Evolutionary conservation across 1,139 yeast genomes (phyloP), one percentile per base, ranked within the genome.

Genomic region (Ashbya aceris): DNA sequence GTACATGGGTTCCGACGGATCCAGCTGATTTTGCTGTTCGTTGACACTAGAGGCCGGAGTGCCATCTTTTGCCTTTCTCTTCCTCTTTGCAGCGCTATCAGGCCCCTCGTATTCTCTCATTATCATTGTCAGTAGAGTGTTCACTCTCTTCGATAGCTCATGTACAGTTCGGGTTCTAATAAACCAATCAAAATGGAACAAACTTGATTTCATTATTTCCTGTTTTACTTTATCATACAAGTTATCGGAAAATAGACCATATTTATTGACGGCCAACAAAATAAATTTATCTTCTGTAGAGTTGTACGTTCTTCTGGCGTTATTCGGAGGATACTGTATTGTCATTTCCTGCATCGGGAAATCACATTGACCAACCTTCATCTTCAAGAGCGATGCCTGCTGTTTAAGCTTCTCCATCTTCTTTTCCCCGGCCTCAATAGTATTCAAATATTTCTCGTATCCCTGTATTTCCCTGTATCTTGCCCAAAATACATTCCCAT

Each of bases 141-240:
- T 79, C 35, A 87, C 77, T 53, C 98, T 74, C 60, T 96, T 74
- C 7, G 86, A 78, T 36, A 91, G 58, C 55, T 91, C 98, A 48
- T 79, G 82, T 0, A 95, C 77, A 0, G 95, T 81, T 52, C 98
- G 72, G 0, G 96, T 83, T 48, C 76, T 70, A 58, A 91, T 76
- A 60, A 79, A 91, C 93, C 95, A 91, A 55, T 91, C 95, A 60
- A 86, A 91, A 40, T 76, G 73, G 67, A 91, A 91, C 41, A 83
- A 62, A 38, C 85, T 91, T 45, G 89, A 79, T 7, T 69, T 68
- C 45, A 75, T 65, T 20, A 89, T 81, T 40, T 85, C 93, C 45
- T 81, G 83, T 48, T 85, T 83, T 39, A 91, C 77, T 50, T 71
- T 73, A 50, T 89, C 96, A 51, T 75, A 79, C 36, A 91, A 68